phyloP scores from a whole-genome alignment of 2,329 filamentous ascomycete species.

The Penicillium sp. region DNA sequence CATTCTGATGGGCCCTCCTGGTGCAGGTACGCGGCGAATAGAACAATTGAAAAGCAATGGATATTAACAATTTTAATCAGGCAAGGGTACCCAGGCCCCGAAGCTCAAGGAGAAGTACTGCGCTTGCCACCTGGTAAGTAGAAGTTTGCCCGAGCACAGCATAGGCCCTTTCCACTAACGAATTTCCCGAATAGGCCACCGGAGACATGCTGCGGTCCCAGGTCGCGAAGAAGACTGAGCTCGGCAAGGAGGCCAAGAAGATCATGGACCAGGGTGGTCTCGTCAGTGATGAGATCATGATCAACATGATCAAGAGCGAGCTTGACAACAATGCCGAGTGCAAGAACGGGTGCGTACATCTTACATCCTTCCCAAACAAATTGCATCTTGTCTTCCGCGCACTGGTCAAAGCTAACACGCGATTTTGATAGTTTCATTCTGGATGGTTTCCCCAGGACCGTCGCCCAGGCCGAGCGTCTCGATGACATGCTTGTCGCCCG shows the following conservation, averaged over 20 bases:
- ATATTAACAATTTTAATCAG: conserved; percentile 48
- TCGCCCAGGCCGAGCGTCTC: conserved; percentile 89
- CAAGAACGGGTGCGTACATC: conserved; percentile 74
- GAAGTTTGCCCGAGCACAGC: neutral
- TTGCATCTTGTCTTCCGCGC: neutral
- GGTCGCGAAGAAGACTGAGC: conserved; percentile 92
- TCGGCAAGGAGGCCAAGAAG: conserved; percentile 97
- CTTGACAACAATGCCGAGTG: conserved; percentile 91
- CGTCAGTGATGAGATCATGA: conserved; percentile 98
- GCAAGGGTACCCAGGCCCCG: conserved; percentile 97
- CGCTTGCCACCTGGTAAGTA: conserved; percentile 87
- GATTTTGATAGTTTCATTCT: conserved; percentile 75
- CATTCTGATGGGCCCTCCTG: conserved; percentile 95
- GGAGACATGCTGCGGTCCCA: conserved; percentile 99
- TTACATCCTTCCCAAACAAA: neutral
- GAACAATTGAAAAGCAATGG: neutral
- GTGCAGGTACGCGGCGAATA: conserved; percentile 65
- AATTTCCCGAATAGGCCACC: conserved; percentile 64
- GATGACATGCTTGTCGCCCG: conserved; percentile 81
- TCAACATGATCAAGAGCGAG: conserved; percentile 99
- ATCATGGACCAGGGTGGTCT: conserved; percentile 99
- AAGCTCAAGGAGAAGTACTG: conserved; percentile 98
- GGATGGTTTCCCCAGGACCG: conserved; percentile 96
- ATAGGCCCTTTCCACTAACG: conserved; percentile 12
- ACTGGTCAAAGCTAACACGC: neutral